Conservation (phyloP, 441 rosid species). For the Syzygium syzygioides region DNA sequence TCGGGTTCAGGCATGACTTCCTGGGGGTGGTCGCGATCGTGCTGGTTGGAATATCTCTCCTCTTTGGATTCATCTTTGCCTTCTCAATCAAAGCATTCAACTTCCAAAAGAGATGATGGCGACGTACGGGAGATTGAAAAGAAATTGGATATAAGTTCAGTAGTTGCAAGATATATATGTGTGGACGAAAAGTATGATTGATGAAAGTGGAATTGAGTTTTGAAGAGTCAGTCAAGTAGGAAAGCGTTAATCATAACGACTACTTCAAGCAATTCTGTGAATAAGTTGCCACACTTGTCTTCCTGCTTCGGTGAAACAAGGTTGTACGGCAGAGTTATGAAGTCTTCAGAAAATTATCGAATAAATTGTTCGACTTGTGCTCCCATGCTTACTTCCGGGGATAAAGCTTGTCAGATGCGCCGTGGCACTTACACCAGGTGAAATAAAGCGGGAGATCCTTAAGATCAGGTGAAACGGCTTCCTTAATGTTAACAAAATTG, state of each 20-base stretch:
- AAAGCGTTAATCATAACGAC: neutral
- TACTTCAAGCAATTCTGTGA: neutral
- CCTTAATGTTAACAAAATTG: neutral
- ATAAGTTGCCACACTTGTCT: neutral
- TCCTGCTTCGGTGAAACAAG: neutral
- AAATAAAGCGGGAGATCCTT: no score
- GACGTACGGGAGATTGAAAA: neutral
- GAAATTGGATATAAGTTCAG: neutral
- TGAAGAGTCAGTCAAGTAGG: neutral
- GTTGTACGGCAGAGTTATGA: neutral
- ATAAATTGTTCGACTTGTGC: no score
- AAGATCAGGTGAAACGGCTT: no score
- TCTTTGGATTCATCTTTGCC: neutral
- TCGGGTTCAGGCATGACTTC: neutral
- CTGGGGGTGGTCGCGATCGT: constrained; percentile 22
- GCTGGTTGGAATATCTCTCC: neutral
- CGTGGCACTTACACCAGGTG: no score
- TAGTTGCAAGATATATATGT: neutral
- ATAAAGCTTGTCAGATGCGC: no score
- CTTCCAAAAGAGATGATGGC: neutral
- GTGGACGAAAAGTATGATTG: neutral
- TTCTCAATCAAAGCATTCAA: neutral
- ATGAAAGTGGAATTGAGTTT: neutral
- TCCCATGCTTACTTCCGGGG: no score
- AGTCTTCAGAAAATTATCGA: no score